Evolutionary conservation across 257 asterid genomes (phyloP).

Genomic region (Orobanche coerulescens): DNA sequence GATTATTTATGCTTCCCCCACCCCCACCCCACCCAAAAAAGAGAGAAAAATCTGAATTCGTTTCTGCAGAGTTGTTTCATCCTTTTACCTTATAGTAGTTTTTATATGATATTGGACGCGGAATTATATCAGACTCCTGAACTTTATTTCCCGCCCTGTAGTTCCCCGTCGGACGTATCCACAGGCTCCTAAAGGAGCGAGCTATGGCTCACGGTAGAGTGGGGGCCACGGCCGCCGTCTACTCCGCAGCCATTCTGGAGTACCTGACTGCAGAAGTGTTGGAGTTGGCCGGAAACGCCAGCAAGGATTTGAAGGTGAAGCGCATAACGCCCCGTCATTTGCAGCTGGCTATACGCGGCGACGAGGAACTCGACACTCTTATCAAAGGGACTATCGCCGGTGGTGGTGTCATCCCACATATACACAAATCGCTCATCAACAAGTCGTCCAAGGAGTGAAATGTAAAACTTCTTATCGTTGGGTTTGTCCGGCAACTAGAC

Average conservation of each 20-base stretch:
- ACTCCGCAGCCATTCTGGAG: constrained; percentile 44
- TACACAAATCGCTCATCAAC: constrained; percentile 48
- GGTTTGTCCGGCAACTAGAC: background rate
- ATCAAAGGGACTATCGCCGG: constrained; percentile 53
- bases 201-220: constrained; percentile 44
- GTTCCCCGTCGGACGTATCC: constrained; percentile 52
- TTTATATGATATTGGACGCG: too few species aligned
- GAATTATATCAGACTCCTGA: background rate
- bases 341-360: constrained; percentile 51
- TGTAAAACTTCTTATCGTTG: background rate
- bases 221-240: constrained; percentile 50
- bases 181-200: constrained; percentile 42
- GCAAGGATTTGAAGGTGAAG: constrained; percentile 48
- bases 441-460: constrained; percentile 39
- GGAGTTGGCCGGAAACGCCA: constrained; percentile 50
- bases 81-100: too few species aligned
- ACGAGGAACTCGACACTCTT: constrained; percentile 44
- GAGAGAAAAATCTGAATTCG: too few species aligned
- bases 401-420: constrained; percentile 50
- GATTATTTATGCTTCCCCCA: too few species aligned
- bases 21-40: too few species aligned
- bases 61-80: too few species aligned
- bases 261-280: constrained; percentile 44
- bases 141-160: background rate
- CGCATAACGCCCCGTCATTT: constrained; percentile 49